phyloP scores from a whole-genome alignment of 148 eudicot genomes.

The Arctostaphylos glauca region DNA sequence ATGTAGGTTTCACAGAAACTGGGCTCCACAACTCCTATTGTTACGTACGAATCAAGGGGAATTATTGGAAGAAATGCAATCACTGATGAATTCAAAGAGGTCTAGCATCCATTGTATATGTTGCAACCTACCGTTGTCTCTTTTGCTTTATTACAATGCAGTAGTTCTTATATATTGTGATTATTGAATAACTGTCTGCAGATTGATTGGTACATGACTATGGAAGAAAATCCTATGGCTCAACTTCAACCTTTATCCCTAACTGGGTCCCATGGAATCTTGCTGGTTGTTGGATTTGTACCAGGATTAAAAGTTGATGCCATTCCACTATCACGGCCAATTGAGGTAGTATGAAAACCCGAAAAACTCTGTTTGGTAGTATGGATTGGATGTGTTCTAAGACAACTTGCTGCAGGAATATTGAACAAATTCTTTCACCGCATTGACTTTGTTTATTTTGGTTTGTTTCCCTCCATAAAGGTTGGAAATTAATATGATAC shows the following conservation, averaged over 20 bases:
- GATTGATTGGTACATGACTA: slow-evolving; percentile 37
- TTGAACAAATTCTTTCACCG: not conserved
- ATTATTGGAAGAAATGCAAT: slow-evolving; percentile 65
- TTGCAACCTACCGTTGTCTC: not conserved
- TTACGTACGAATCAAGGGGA: slow-evolving; percentile 55
- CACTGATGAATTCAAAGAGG: slow-evolving; percentile 65
- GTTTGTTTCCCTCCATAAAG: not conserved
- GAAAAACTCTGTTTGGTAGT: not conserved
- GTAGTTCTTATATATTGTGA: not conserved
- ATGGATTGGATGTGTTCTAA: not conserved
- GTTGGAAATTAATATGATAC: not conserved
- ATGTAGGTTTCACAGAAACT: slow-evolving; percentile 51
- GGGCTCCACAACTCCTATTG: slow-evolving; percentile 58
- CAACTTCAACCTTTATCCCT: not conserved
- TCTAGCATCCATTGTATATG: slow-evolving; percentile 14
- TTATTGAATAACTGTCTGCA: slow-evolving; percentile 15
- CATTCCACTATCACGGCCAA: slow-evolving; percentile 34
- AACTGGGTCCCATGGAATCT: slow-evolving; percentile 35
- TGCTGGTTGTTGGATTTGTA: slow-evolving; percentile 72
- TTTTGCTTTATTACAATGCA: not conserved
- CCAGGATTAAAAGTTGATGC: slow-evolving; percentile 69
- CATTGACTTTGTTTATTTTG: not conserved
- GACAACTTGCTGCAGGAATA: not conserved
- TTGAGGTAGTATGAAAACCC: slow-evolving; percentile 24
- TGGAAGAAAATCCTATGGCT: slow-evolving; percentile 29